These are phyloP conservation scores for Chamaecrista fasciculata DNA, from an alignment of 306 rosid species.

Conservation along the genomic window DNA sequence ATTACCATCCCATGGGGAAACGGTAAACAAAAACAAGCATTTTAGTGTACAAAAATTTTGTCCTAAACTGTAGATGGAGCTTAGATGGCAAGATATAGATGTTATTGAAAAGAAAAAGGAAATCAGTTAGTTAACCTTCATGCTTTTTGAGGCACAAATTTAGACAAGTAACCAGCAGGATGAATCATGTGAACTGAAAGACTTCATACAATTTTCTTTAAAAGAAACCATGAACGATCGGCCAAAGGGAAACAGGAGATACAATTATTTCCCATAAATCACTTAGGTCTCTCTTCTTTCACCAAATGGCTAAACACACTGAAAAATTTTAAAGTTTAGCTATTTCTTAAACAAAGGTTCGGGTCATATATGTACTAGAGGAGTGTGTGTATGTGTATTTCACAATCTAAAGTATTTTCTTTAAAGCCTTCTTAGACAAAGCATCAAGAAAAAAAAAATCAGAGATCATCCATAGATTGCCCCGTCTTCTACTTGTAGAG, in stretches of 20 bases:
- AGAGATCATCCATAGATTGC: neutral
- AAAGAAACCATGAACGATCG: neutral
- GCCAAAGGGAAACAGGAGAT: neutral
- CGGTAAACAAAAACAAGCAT: neutral
- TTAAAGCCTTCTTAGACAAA: neutral
- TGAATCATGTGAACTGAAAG: neutral
- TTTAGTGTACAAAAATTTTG: neutral
- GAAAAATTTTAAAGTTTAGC: neutral
- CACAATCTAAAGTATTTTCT: neutral
- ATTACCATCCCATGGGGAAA: conserved; percentile 11
- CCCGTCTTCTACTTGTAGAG: neutral
- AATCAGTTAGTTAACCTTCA: neutral
- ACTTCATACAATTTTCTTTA: neutral
- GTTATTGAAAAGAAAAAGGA: conserved; percentile 8
- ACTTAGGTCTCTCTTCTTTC: too few species aligned
- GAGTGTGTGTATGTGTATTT: neutral
- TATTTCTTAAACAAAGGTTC: neutral
- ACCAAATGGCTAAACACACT: neutral
- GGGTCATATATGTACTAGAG: neutral
- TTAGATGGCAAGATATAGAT: neutral
- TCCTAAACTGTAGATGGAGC: neutral
- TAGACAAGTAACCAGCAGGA: neutral
- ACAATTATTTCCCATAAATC: too few species aligned
- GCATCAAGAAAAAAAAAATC: neutral
- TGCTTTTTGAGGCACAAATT: neutral